phyloP scores from a whole-genome alignment of 1,139 yeast genomes.

The Kazachstania sp. region DNA sequence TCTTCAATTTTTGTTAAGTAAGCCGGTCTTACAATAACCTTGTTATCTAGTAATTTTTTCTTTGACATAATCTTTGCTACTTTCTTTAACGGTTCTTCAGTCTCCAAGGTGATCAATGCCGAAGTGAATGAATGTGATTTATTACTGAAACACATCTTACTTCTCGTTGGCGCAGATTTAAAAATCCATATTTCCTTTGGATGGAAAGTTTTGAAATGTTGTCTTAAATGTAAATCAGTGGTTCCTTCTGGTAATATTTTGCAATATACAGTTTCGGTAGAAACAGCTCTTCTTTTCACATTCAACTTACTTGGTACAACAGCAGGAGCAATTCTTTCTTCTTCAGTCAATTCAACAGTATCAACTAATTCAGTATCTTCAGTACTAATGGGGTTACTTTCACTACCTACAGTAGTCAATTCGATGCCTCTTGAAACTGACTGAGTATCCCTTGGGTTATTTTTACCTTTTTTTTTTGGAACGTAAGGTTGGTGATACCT shows the following conservation, averaged over 20 bases:
- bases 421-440: neutral
- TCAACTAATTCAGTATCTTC: neutral
- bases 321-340: neutral
- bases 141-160: conserved; percentile 23
- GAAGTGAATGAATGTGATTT: conserved; percentile 34
- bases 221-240: conserved; percentile 38
- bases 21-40: conserved; percentile 37
- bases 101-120: conserved; percentile 47
- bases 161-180: conserved; percentile 30
- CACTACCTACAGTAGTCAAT: conserved; percentile 6
- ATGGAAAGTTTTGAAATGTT: conserved; percentile 37
- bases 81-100: conserved; percentile 36
- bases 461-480: conserved; percentile 22
- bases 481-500: conserved; percentile 37
- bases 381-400: neutral
- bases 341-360: neutral
- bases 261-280: conserved; percentile 47
- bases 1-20: conserved; percentile 37
- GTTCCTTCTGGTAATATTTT: conserved; percentile 37
- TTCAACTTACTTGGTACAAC: neutral
- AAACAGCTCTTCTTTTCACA: conserved; percentile 25
- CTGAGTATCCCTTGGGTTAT: conserved; percentile 2
- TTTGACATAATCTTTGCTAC: conserved; percentile 38
- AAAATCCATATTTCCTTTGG: conserved; percentile 44
- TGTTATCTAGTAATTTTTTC: conserved; percentile 31